Evolutionary conservation across 768 basidiomycete genomes (phyloP).

Genomic region (Pisolithus sp.): DNA sequence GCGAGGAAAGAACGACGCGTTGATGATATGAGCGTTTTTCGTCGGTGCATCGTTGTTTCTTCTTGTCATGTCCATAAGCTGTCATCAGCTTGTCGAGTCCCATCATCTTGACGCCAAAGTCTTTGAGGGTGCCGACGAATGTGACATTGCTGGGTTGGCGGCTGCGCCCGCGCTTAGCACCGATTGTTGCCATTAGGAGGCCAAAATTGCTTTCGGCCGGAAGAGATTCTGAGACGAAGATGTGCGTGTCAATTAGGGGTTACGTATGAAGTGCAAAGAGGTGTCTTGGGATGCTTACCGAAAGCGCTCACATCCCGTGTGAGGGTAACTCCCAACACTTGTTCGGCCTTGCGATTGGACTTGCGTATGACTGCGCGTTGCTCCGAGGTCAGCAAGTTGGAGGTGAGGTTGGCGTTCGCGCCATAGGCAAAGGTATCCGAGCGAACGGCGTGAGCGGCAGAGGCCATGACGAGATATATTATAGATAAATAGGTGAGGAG

Average conservation of each 20-base stretch:
- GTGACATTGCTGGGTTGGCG: constrained; percentile 2
- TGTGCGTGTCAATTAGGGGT: not conserved
- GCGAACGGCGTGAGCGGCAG: not conserved
- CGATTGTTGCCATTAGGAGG: constrained; percentile 6
- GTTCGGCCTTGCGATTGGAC: constrained; percentile 12
- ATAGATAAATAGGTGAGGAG: not conserved
- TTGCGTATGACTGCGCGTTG: constrained; percentile 6
- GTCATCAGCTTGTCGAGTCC: not conserved
- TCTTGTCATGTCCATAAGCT: not conserved
- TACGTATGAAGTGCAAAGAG: not conserved
- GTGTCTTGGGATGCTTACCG: not conserved
- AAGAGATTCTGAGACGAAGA: not conserved
- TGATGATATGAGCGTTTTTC: not conserved
- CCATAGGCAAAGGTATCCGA: not conserved
- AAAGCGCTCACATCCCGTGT: constrained; percentile 10
- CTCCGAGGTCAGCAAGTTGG: constrained; percentile 5
- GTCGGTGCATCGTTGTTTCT: not conserved
- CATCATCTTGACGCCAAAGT: constrained; percentile 1
- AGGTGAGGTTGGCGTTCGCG: not conserved
- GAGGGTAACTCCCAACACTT: constrained; percentile 12
- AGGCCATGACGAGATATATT: constrained; percentile 1
- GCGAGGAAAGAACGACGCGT: not conserved
- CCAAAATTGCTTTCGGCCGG: not conserved
- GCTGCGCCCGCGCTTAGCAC: constrained; percentile 5
- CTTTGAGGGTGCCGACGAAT: constrained; percentile 4